These are phyloP conservation scores for Pholiota adiposa DNA, from an alignment of 1,284 basidiomycete genomes.

Conservation along the genomic window DNA sequence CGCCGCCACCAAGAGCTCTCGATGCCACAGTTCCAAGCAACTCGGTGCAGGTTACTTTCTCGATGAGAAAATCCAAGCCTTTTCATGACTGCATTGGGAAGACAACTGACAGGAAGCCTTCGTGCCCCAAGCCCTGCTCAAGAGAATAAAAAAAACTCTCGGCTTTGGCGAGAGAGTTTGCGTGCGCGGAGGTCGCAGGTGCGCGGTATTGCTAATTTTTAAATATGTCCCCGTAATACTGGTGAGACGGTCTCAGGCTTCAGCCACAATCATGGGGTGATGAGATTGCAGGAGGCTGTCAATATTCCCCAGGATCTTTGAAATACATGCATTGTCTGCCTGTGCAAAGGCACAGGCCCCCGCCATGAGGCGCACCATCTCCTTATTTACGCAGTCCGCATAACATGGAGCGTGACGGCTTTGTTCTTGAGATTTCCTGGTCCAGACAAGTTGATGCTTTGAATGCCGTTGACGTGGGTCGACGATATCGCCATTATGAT, in stretches of 20 bases:
- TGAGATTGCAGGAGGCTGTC: not conserved
- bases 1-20: not conserved
- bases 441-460: not conserved
- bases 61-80: not conserved
- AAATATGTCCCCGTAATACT: not conserved
- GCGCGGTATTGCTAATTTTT: not conserved
- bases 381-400: conserved; percentile 1
- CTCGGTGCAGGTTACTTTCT: not conserved
- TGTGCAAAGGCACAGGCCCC: not conserved
- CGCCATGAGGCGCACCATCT: not conserved
- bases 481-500: not conserved
- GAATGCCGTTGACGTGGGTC: not conserved
- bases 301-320: not conserved
- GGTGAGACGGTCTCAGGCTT: not conserved
- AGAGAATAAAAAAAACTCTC: not conserved
- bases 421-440: not conserved
- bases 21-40: not conserved
- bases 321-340: not conserved
- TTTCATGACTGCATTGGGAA: not conserved
- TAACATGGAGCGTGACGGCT: not conserved
- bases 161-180: not conserved
- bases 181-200: not conserved
- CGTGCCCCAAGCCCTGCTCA: not conserved
- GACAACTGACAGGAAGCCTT: not conserved
- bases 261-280: conserved; percentile 1